Evolutionary conservation across 2,329 filamentous ascomycete species (phyloP).

Genomic region (Graphiopsis chlorocephala): DNA sequence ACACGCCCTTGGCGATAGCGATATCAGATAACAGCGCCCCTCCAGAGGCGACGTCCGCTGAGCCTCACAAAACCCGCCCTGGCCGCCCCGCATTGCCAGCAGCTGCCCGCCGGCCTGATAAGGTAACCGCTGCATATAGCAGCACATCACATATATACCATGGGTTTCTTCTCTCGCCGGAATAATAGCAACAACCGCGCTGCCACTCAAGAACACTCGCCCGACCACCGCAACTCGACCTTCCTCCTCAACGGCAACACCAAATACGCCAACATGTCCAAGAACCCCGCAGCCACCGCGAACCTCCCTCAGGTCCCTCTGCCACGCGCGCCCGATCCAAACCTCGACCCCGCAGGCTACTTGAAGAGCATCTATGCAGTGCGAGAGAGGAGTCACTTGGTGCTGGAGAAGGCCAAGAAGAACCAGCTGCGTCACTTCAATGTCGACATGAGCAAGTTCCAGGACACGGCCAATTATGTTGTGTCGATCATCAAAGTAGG

Average conservation of each 20-base stretch:
- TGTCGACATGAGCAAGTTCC: slow-evolving; percentile 81
- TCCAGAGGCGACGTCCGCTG: not conserved
- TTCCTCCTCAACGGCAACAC: slow-evolving; percentile 19
- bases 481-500: slow-evolving; percentile 90
- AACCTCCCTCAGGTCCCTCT: slow-evolving; percentile 58
- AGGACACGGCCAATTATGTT: slow-evolving; percentile 79
- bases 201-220: slow-evolving; percentile 19
- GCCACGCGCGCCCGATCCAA: slow-evolving; percentile 80
- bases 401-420: slow-evolving; percentile 72
- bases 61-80: slow-evolving; percentile 1
- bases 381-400: slow-evolving; percentile 70
- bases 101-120: slow-evolving; percentile 13
- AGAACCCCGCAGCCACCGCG: slow-evolving; percentile 42
- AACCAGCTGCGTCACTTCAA: slow-evolving; percentile 83
- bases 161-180: slow-evolving; percentile 56
- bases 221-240: slow-evolving; percentile 18
- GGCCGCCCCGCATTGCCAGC: slow-evolving; percentile 11
- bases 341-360: slow-evolving; percentile 84
- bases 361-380: slow-evolving; percentile 86
- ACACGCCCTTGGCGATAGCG: not conserved
- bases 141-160: slow-evolving; percentile 24
- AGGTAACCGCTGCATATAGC: slow-evolving; percentile 1
- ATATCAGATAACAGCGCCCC: not conserved
- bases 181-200: slow-evolving; percentile 37
- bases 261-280: slow-evolving; percentile 36